phyloP scores from a whole-genome alignment of 768 basidiomycete genomes.

The Gymnopilus dilepis region DNA sequence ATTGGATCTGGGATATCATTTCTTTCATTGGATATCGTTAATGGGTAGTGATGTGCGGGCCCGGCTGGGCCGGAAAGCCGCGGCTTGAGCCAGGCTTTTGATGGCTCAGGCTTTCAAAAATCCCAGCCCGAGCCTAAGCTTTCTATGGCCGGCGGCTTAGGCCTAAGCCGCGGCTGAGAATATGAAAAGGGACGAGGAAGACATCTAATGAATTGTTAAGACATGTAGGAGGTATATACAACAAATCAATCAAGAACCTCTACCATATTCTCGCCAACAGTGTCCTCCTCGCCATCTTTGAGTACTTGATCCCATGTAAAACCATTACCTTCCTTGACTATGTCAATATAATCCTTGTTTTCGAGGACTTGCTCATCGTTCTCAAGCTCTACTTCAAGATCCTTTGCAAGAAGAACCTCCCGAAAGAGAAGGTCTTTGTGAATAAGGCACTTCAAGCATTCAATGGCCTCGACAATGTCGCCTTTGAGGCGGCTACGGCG shows the following conservation, averaged over 20 bases:
- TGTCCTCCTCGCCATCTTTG: slow-evolving; percentile 12
- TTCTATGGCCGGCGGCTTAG: neutral
- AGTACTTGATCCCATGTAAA: slow-evolving; percentile 14
- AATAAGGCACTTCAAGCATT: slow-evolving; percentile 34
- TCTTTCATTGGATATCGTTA: too few relatives aligned
- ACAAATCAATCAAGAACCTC: neutral
- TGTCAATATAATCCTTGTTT: neutral
- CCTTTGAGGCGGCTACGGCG: slow-evolving; percentile 37
- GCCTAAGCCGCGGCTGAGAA: neutral
- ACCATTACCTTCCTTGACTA: neutral
- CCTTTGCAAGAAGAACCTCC: slow-evolving; percentile 11
- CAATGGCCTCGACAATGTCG: slow-evolving; percentile 43
- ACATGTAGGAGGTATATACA: neutral
- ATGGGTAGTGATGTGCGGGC: slow-evolving; percentile 29
- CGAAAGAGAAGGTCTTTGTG: slow-evolving; percentile 31
- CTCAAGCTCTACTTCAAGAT: slow-evolving; percentile 10
- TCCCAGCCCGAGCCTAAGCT: neutral
- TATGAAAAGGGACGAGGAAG: neutral
- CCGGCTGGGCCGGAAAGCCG: slow-evolving; percentile 26
- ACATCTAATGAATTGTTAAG: neutral
- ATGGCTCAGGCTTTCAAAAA: slow-evolving; percentile 27
- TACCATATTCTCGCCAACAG: neutral
- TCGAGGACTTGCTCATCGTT: neutral
- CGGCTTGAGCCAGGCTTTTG: slow-evolving; percentile 30
- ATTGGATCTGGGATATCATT: too few relatives aligned